phyloP scores from a whole-genome alignment of 805 yeast genomes.

The Debaryomyces castellii region DNA sequence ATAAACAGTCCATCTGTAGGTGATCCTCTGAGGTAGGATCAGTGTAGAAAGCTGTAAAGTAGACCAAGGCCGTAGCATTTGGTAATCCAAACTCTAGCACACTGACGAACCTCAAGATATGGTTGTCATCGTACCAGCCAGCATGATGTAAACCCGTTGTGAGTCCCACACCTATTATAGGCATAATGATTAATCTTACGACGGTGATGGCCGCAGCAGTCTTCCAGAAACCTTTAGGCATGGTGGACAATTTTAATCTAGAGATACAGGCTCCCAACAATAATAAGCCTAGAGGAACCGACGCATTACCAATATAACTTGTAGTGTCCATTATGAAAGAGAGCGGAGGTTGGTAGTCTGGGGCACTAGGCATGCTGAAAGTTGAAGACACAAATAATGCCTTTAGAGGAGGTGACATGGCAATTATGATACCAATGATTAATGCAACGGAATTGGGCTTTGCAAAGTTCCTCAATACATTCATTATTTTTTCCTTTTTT shows the following conservation, averaged over 20 bases:
- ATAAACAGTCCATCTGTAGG: conserved; percentile 81
- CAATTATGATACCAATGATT: conserved; percentile 60
- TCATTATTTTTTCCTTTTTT: conserved; percentile 4
- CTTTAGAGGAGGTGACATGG: conserved; percentile 87
- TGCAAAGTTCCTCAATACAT: conserved; percentile 47
- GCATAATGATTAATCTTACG: conserved; percentile 64
- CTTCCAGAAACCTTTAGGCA: conserved; percentile 73
- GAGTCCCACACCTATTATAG: conserved; percentile 70
- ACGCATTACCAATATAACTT: conserved; percentile 77
- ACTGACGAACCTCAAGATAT: conserved; percentile 67
- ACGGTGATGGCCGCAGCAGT: conserved; percentile 58
- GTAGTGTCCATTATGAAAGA: conserved; percentile 84
- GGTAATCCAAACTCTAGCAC: conserved; percentile 80
- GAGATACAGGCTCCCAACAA: conserved; percentile 88
- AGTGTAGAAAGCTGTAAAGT: conserved; percentile 83
- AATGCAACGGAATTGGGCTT: conserved; percentile 75
- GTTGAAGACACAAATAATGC: conserved; percentile 44
- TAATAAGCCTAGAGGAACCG: conserved; percentile 83
- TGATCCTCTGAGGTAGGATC: conserved; percentile 56
- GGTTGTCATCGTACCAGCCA: conserved; percentile 64
- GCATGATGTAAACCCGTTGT: conserved; percentile 56
- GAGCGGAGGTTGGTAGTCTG: conserved; percentile 80
- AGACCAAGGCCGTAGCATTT: conserved; percentile 83
- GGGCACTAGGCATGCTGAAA: conserved; percentile 64
- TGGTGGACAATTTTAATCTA: conserved; percentile 54